Base-by-base conservation (phyloP, 2,329 filamentous ascomycete genomes). In the Xylaria sp. region DNA sequence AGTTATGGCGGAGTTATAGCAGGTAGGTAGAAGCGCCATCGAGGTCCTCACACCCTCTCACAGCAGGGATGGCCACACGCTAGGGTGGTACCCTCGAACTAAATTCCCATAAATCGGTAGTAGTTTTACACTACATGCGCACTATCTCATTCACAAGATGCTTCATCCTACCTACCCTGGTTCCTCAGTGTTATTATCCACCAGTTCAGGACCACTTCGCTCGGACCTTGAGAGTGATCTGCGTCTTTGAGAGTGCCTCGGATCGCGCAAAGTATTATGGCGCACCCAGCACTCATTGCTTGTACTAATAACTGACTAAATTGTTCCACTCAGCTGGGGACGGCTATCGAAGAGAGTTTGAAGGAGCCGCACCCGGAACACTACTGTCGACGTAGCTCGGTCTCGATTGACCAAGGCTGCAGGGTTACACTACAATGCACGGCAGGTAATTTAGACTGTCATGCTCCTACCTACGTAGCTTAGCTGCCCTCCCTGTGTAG, bases 351-450 rank as follows among this genome's bases (percentile, higher is more conserved):
- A 42, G 14, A 42, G 39, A 42, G 11, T 17, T 17, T 47, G 5
- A 17, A 19, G 42, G 42, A 47, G 42, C 42, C 42, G 42, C 42
- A 47, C 42, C n/a, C 17, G 6, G 6, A 47, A 17, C 39, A 42
- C 39, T 36, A 36, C 34, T 11, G 7, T 36, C 7, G 34, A 36
- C 11, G 1, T 5, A 39, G 42, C 58, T 39, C 27, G 4, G 54
- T 19, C 63, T 55, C 42, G 17, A 57, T 42, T 47, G 17, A 53
- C 24, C 32, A 45, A n/a, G 54, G 58, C 30, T 63, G 59, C 32
- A 66, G 63, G 51, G 63, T 61, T 55, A 66, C 63, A 51, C 24
- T 24, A 34, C 34, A 17, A 42, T 42, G 39, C 39, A 42, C 14
- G 14, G 12, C 12, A 42, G 34, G 14, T 42, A 58, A 58, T 47